These are phyloP conservation scores for Colletotrichum aenigma DNA, from an alignment of 2,329 filamentous ascomycete genomes.

Conservation along the genomic window DNA sequence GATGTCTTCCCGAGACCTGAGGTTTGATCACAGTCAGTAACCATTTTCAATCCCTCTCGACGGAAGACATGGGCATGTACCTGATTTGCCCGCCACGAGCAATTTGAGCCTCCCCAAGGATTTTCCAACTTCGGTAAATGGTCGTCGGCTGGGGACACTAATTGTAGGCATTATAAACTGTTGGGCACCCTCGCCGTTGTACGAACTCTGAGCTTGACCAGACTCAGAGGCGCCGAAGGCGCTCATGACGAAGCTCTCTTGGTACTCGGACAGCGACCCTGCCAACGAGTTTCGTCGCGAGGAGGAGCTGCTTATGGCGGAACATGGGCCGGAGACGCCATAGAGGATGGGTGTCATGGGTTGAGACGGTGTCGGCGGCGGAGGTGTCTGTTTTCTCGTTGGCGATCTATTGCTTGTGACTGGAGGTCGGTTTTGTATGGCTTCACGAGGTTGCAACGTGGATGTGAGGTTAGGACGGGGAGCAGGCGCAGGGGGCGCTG, in stretches of 20 bases:
- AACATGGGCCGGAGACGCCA: conserved; percentile 42
- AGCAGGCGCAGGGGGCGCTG: neutral
- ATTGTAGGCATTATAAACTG: conserved; percentile 99
- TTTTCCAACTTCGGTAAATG: conserved; percentile 88
- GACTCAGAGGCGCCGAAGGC: conserved; percentile 10
- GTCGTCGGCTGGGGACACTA: conserved; percentile 84
- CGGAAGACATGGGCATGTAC: conserved; percentile 43
- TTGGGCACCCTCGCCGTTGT: conserved; percentile 58
- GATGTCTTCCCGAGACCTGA: conserved; percentile 87
- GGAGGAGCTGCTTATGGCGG: conserved; percentile 51
- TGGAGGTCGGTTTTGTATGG: neutral
- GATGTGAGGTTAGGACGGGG: conserved; percentile 19
- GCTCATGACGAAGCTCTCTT: conserved; percentile 30
- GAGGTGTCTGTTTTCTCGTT: neutral
- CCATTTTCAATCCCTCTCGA: conserved; percentile 12
- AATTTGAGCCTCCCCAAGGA: conserved; percentile 86
- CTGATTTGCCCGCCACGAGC: conserved; percentile 80
- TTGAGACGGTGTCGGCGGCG: conserved; percentile 35
- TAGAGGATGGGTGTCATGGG: conserved; percentile 51
- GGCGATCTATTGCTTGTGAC: neutral
- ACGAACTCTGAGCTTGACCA: conserved; percentile 5
- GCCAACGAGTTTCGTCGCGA: conserved; percentile 58
- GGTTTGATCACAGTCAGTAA: conserved; percentile 13
- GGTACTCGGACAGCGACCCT: conserved; percentile 49
- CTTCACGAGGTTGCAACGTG: conserved; percentile 21